A percentile compares a stretch with the other conserved stretches of the same genome.
phyloP scores from a whole-genome alignment of 257 asterid genomes.

The Sherardia arvensis region DNA sequence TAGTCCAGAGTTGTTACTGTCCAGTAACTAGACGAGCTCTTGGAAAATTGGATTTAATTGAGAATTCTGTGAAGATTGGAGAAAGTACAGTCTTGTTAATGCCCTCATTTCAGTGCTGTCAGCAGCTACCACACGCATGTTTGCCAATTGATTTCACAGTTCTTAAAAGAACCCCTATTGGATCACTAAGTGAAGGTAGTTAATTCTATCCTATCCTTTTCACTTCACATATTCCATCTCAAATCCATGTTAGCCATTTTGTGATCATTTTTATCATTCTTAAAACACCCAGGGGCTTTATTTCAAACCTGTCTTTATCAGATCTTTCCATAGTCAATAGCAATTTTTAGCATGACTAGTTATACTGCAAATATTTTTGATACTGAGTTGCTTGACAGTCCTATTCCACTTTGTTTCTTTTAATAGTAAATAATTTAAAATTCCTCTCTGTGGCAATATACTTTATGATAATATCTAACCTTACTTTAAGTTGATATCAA shows the following conservation, averaged over 20 bases:
- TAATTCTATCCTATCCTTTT: background rate
- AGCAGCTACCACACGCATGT: slow-evolving; percentile 40
- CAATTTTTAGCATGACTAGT: background rate
- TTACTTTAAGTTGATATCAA: background rate
- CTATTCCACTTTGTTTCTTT: background rate
- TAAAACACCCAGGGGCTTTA: background rate
- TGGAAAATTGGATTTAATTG: slow-evolving; percentile 43
- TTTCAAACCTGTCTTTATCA: background rate
- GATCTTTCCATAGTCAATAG: background rate
- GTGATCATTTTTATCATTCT: no score
- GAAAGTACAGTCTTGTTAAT: slow-evolving; percentile 56
- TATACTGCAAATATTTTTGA: background rate
- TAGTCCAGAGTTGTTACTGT: slow-evolving; percentile 30
- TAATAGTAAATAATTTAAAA: background rate
- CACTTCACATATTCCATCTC: background rate
- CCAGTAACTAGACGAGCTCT: slow-evolving; percentile 51
- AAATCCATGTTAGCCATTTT: no score
- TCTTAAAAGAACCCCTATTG: slow-evolving; percentile 66
- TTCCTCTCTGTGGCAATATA: background rate
- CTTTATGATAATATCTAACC: background rate
- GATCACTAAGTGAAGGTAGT: slow-evolving; percentile 74
- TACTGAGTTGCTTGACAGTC: slow-evolving; percentile 4
- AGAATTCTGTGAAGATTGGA: slow-evolving; percentile 68
- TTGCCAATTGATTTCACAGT: slow-evolving; percentile 59
- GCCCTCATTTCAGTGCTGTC: slow-evolving; percentile 73